These are phyloP conservation scores for Psidium guajava DNA, from an alignment of 345 rosid species.

Conservation along the genomic window DNA sequence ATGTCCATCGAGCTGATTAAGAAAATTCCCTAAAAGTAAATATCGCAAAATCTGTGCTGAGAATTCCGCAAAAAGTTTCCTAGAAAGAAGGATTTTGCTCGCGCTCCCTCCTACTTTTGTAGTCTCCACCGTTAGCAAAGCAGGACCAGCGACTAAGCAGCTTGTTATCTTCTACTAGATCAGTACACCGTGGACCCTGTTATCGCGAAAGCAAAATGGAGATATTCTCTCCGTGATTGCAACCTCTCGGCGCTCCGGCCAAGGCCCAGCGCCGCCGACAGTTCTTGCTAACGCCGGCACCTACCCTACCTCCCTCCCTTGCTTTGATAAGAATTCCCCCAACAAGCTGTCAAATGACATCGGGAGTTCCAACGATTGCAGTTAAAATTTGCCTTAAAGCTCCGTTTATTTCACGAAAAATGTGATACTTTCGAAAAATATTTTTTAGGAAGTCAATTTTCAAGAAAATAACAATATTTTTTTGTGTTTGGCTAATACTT, in stretches of 20 bases:
- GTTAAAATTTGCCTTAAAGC: background rate
- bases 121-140: background rate
- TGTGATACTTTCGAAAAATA: too few species aligned
- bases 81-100: background rate
- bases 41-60: background rate
- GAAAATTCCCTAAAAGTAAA: background rate
- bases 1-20: background rate
- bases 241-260: rapidly evolving
- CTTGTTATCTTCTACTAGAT: background rate
- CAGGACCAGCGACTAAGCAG: background rate
- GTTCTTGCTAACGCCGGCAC: background rate
- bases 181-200: background rate
- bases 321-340: background rate
- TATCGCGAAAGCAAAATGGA: background rate
- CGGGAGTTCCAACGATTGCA: background rate
- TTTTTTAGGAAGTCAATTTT: too few species aligned
- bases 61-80: background rate
- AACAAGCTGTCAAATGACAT: background rate
- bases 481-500: too few species aligned
- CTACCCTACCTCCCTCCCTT: background rate
- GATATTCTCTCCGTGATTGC: background rate
- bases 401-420: too few species aligned
- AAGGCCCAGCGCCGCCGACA: rapidly evolving
- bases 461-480: too few species aligned
- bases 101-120: background rate